These are phyloP conservation scores for Ophiostoma sp. DNA, from an alignment of 2,329 filamentous ascomycete genomes.

Conservation along the genomic window DNA sequence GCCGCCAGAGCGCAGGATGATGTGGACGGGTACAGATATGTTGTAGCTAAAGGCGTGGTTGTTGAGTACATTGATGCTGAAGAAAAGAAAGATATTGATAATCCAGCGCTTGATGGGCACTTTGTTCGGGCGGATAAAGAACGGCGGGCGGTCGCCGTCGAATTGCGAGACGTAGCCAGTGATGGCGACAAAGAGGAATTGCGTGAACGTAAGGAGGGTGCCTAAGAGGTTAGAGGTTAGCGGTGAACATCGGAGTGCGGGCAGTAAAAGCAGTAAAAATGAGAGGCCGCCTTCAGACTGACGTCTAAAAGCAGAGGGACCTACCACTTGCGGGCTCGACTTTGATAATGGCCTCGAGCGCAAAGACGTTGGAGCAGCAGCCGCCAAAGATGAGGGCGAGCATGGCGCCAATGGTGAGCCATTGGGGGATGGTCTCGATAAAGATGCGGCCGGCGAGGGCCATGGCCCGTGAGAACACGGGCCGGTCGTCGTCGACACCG, in stretches of 20 bases:
- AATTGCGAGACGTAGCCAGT: constrained; percentile 76
- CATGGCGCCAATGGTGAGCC: constrained; percentile 66
- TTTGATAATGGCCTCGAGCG: constrained; percentile 93
- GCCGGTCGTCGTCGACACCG: constrained; percentile 54
- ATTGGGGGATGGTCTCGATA: constrained; percentile 61
- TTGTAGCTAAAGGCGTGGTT: constrained; percentile 97
- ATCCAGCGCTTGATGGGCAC: constrained; percentile 85
- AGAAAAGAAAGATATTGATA: constrained; percentile 87
- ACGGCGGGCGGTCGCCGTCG: constrained; percentile 64
- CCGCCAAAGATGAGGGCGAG: constrained; percentile 89
- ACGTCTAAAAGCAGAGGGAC: not conserved
- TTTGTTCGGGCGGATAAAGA: constrained; percentile 73
- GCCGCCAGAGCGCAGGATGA: constrained; percentile 91
- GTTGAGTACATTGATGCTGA: constrained; percentile 91
- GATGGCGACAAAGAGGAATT: constrained; percentile 79
- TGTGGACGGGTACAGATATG: constrained; percentile 94
- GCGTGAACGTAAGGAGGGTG: constrained; percentile 83
- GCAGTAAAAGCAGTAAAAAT: too few species aligned
- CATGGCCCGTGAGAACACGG: constrained; percentile 52
- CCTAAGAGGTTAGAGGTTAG: constrained; percentile 48
- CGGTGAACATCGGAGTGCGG: not conserved
- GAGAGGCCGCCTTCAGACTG: too few species aligned
- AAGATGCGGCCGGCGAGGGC: constrained; percentile 54
- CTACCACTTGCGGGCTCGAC: constrained; percentile 81
- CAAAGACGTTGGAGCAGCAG: constrained; percentile 71